A percentile compares a stretch with the other conserved stretches of the same genome.
These are phyloP conservation scores for Solanum clarkiae DNA, from an alignment of 257 asterid species.

Conservation along the genomic window DNA sequence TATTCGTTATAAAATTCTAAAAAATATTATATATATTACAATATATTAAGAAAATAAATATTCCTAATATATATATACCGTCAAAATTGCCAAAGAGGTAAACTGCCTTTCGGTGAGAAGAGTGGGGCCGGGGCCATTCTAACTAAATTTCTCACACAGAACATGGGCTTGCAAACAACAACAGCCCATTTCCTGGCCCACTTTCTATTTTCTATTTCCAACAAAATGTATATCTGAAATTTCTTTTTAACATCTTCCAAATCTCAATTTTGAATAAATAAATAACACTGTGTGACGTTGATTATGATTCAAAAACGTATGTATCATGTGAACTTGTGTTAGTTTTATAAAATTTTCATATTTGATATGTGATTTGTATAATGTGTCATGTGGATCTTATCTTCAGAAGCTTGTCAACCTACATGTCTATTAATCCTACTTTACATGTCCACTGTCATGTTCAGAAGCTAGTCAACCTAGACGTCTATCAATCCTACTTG, in stretches of 20 bases:
- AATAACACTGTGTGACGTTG: neutral
- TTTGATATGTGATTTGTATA: neutral
- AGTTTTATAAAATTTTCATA: neutral
- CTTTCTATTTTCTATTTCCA: neutral
- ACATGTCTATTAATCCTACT: fast-evolving
- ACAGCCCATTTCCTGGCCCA: neutral
- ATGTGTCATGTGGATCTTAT: neutral
- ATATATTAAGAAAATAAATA: too few species aligned
- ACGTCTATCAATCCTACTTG: neutral
- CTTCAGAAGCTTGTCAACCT: neutral
- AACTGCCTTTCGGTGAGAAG: neutral
- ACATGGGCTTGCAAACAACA: neutral
- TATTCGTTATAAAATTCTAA: too few species aligned
- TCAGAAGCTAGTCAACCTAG: neutral
- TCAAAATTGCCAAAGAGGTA: neutral
- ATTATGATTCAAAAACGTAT: too few species aligned
- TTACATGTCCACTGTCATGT: too few species aligned
- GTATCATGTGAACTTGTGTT: neutral
- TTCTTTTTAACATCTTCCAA: neutral
- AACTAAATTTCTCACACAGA: neutral
- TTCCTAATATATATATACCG: too few species aligned
- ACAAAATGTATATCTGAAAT: neutral
- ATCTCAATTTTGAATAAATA: neutral
- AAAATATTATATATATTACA: too few species aligned
- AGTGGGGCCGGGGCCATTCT: neutral